Percentiles rank a stretch among this genome's conserved stretches.
Evolutionary conservation across 164 flowering plant genomes (phyloP).

Genomic region (Magnolia kwangsiensis): DNA sequence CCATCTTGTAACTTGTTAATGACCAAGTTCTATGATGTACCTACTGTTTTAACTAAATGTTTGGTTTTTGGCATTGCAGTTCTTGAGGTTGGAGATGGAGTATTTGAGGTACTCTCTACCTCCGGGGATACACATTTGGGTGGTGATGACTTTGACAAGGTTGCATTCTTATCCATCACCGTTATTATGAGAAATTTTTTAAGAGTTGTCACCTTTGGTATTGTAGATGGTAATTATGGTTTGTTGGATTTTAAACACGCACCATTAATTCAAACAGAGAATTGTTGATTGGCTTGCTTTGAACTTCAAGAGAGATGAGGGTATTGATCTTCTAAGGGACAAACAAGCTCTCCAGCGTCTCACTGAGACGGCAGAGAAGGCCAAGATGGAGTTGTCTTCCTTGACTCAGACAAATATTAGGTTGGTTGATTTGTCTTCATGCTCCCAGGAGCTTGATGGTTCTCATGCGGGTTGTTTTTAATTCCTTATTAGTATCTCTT

Average conservation of each 20-base stretch:
- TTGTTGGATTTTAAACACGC: not conserved
- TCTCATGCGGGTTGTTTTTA: not conserved
- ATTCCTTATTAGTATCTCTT: slow-evolving; percentile 1
- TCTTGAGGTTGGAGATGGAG: slow-evolving; percentile 91
- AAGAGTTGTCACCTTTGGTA: not conserved
- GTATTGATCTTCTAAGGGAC: slow-evolving; percentile 19
- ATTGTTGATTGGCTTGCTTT: slow-evolving; percentile 17
- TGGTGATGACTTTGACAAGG: slow-evolving; percentile 93
- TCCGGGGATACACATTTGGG: slow-evolving; percentile 85
- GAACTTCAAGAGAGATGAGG: slow-evolving; percentile 18
- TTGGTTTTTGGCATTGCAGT: slow-evolving; percentile 36
- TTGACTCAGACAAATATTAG: slow-evolving; percentile 64
- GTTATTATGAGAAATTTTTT: not conserved
- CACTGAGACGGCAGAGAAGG: slow-evolving; percentile 72
- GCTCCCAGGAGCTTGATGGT: not conserved
- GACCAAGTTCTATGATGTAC: too few species aligned
- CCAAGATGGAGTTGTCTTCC: slow-evolving; percentile 68
- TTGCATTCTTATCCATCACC: slow-evolving; percentile 13
- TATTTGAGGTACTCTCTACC: slow-evolving; percentile 80
- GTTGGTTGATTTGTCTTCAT: slow-evolving; percentile 19
- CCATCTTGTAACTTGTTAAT: too few species aligned
- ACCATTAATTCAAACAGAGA: slow-evolving; percentile 11
- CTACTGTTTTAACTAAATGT: not conserved
- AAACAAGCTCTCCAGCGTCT: slow-evolving; percentile 50
- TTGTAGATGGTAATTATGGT: not conserved